Percentiles rank a stretch among this genome's conserved stretches.
Evolutionary conservation across 805 yeast species (phyloP).

Genomic region (Lipomyces spencermartinsiae): DNA sequence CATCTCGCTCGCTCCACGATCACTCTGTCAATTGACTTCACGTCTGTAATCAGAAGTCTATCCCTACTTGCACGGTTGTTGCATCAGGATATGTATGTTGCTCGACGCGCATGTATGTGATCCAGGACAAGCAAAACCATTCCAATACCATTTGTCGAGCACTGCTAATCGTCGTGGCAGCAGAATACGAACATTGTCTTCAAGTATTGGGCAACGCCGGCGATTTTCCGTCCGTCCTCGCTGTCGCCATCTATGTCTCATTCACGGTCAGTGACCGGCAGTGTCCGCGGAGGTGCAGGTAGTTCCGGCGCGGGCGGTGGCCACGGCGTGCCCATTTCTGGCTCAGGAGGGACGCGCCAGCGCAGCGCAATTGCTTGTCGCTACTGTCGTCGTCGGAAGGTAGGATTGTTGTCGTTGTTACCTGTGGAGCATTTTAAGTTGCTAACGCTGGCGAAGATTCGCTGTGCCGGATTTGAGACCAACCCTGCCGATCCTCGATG

Average conservation of each 20-base stretch:
- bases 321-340: not conserved
- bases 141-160: not conserved
- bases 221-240: constrained; percentile 13
- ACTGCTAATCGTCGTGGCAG: not conserved
- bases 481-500: constrained; percentile 42
- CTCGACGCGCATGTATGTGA: constrained; percentile 1
- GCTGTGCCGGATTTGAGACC: constrained; percentile 46
- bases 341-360: constrained; percentile 36
- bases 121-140: not conserved
- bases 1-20: not conserved
- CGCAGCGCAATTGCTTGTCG: constrained; percentile 46
- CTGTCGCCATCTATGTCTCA: constrained; percentile 8
- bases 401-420: not conserved
- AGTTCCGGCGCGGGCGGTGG: not conserved
- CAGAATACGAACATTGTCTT: not conserved
- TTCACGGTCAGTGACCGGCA: constrained; percentile 10
- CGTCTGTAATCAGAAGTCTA: too few relatives aligned
- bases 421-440: not conserved
- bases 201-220: constrained; percentile 4
- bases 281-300: constrained; percentile 1
- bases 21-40: too few relatives aligned
- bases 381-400: constrained; percentile 45
- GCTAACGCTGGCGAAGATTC: constrained; percentile 33
- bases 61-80: not conserved
- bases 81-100: constrained; percentile 4